Evolutionary conservation across 768 basidiomycete species (phyloP).

Genomic region (Mycena vitilis): DNA sequence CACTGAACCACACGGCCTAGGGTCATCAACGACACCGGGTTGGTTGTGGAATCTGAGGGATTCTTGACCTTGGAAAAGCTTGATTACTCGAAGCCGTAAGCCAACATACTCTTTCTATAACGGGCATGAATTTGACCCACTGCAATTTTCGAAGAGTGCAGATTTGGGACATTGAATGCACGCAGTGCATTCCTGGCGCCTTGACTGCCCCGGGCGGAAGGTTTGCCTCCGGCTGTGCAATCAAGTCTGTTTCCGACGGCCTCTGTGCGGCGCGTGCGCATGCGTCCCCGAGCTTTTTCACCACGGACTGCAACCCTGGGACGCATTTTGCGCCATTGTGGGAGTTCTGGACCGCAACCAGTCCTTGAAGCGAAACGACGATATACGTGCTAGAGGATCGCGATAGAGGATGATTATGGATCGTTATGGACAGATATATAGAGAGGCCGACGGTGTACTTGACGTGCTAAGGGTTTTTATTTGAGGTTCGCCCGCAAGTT

Average conservation of each 20-base stretch:
- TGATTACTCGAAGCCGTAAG: constrained; percentile 5
- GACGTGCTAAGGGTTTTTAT: too few relatives aligned
- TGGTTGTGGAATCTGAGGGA: constrained; percentile 14
- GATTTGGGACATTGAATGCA: constrained; percentile 25
- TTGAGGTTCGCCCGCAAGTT: too few relatives aligned
- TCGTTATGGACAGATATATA: too few relatives aligned
- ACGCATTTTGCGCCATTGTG: constrained; percentile 7
- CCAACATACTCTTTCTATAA: not conserved
- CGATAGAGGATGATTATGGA: too few relatives aligned
- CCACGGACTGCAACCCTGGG: not conserved
- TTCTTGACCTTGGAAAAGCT: constrained; percentile 13
- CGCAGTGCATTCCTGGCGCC: too few relatives aligned
- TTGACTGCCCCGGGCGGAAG: too few relatives aligned
- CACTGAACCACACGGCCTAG: too few relatives aligned
- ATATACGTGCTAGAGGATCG: too few relatives aligned
- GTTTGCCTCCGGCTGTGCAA: too few relatives aligned
- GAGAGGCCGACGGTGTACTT: too few relatives aligned
- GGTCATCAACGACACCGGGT: constrained; percentile 14
- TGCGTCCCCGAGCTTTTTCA: not conserved
- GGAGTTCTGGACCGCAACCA: constrained; percentile 28
- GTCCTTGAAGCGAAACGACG: too few relatives aligned
- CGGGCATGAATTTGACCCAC: not conserved
- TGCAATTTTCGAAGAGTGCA: constrained; percentile 7
- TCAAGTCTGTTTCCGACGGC: constrained; percentile 7
- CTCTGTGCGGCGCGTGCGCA: constrained; percentile 1